Base-by-base conservation (phyloP, 768 basidiomycete species). In the Lentinula edodes region DNA sequence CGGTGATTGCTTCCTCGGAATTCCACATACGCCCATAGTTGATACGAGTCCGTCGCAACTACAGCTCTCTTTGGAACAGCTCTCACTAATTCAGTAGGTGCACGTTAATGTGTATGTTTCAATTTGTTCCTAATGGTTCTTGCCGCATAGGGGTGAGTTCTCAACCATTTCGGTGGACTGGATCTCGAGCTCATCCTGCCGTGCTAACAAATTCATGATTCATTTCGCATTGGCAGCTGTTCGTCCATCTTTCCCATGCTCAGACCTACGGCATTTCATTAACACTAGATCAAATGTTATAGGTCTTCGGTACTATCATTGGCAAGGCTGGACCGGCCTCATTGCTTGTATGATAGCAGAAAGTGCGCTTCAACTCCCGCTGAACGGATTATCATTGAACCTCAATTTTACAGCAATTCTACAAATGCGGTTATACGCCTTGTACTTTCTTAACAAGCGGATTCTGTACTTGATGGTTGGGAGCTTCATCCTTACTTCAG, bases 311-410 rank as follows among this genome's bases (percentile, higher is more conserved):
- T 84, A 81, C 72, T 83, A 82, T 64, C 73, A 71, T 64, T 86
- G 85, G 84, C 83, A 86, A 76, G 84, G 84, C 20, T 83, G 81
- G 77, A 84, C 84, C 1, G 84, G 84, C 9, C 66, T 86, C 34
- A 69, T 83, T 42, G 74, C 79, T 41, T 81, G 78, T 68, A 76
- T 84, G 68, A 72, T 85, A 42, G 80, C 83, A 23, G 81, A 87
- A 76, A 70, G 85, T 85, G 50, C 34, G 78, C 66, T 18, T 23
- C 38, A 50, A 18, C 18, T 35, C 38, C 39, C 20, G n/a, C 12
- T 3, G 13, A 12, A 35, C 38, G 13, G 12, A 6, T 6, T 12
- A 45, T 35, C n/a, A 34, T 34, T 15, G 20, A 15, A 48, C 16
- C 10, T 8, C 15, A 34, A 34, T 23, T 2, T 50, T 48, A 38